Percentiles rank a stretch among this genome's conserved stretches.
phyloP scores from a whole-genome alignment of 1,284 basidiomycete genomes.

The Paramarasmius palmivorus region DNA sequence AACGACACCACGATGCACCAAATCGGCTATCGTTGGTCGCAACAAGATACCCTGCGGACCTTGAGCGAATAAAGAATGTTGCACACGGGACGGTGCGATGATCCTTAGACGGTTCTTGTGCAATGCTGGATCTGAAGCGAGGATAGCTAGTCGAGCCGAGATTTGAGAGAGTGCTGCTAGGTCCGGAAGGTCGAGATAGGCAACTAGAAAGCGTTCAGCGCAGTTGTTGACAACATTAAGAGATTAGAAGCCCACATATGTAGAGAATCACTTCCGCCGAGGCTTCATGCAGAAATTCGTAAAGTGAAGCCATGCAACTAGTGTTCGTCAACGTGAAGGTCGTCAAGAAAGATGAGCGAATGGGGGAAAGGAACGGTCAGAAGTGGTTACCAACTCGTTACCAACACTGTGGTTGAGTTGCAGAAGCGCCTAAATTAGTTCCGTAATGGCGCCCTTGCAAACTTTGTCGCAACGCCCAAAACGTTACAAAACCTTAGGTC shows the following conservation, averaged over 20 bases:
- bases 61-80: constrained; percentile 61
- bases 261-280: constrained; percentile 59
- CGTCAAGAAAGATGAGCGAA: background rate
- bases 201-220: constrained; percentile 39
- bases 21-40: constrained; percentile 62
- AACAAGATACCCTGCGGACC: constrained; percentile 53
- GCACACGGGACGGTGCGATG: constrained; percentile 64
- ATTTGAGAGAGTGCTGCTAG: constrained; percentile 51
- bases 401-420: no score
- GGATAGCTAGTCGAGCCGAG: constrained; percentile 42
- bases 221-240: constrained; percentile 11
- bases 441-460: no score
- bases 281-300: constrained; percentile 24
- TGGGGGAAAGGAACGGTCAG: no score
- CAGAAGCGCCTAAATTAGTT: no score
- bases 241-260: constrained; percentile 45
- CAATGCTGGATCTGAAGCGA: constrained; percentile 61
- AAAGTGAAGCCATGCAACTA: background rate
- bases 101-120: constrained; percentile 59
- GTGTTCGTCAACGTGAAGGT: background rate
- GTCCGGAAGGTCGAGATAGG: constrained; percentile 72
- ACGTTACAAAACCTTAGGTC: no score
- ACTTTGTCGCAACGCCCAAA: no score
- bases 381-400: no score
- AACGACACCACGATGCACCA: constrained; percentile 67